These are phyloP conservation scores for Fusarium gaditjirri DNA, from an alignment of 2,329 filamentous ascomycete genomes.

Conservation along the genomic window DNA sequence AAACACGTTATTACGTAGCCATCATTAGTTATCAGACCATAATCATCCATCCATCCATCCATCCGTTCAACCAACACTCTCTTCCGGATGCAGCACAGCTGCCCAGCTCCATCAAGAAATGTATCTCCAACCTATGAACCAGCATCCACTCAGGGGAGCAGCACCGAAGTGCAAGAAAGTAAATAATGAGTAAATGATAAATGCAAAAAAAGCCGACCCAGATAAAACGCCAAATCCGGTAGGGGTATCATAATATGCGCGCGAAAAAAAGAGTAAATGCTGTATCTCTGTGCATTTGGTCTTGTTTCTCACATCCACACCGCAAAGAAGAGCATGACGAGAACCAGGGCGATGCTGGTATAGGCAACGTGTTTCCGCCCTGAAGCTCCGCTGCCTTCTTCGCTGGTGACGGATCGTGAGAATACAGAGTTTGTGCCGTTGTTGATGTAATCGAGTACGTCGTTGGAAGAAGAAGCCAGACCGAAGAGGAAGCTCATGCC, in stretches of 20 bases:
- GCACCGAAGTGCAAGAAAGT: not conserved
- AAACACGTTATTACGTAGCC: conserved; percentile 31
- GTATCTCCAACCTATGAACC: conserved; percentile 16
- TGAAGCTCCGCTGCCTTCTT: conserved; percentile 70
- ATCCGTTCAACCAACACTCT: not conserved
- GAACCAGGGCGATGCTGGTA: conserved; percentile 44
- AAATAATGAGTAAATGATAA: conserved; percentile 5
- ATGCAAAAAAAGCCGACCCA: conserved; percentile 38
- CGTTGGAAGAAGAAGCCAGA: conserved; percentile 78
- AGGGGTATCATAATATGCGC: conserved; percentile 43
- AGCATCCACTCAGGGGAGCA: conserved; percentile 10
- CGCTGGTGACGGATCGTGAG: conserved; percentile 76
- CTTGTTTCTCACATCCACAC: conserved; percentile 40
- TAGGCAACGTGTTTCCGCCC: conserved; percentile 44
- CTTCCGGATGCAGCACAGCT: conserved; percentile 27
- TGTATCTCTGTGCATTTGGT: not conserved
- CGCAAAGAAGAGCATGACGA: conserved; percentile 45
- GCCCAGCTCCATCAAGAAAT: conserved; percentile 17
- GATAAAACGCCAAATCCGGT: conserved; percentile 41
- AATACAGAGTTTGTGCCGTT: conserved; percentile 89
- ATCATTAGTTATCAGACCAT: conserved; percentile 39
- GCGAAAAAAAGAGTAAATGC: conserved; percentile 10
- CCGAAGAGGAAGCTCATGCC: conserved; percentile 89
- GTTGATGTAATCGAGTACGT: conserved; percentile 84
- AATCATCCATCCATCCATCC: conserved; percentile 34